A percentile compares a stretch with the other conserved stretches of the same genome.
These are phyloP conservation scores for Diplodia seriata DNA, from an alignment of 2,329 filamentous ascomycete species.

Conservation along the genomic window DNA sequence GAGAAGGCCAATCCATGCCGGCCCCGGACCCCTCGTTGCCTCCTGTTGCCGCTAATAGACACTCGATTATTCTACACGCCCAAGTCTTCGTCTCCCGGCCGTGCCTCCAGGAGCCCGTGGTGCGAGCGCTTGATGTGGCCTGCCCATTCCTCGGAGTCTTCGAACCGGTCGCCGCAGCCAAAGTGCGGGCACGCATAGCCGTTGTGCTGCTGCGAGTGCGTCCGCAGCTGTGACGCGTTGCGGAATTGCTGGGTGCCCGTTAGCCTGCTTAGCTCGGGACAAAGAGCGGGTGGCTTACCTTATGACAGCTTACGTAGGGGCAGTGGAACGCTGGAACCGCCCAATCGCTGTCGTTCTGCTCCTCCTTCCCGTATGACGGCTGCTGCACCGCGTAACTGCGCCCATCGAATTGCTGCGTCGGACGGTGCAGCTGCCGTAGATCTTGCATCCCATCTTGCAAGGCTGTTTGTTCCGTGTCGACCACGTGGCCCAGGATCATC, in stretches of 20 bases:
- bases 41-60: neutral
- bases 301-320: constrained; percentile 38
- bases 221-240: constrained; percentile 34
- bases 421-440: too few relatives aligned
- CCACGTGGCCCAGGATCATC: constrained; percentile 40
- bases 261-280: constrained; percentile 5
- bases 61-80: constrained; percentile 21
- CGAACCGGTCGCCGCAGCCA: constrained; percentile 37
- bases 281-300: constrained; percentile 33
- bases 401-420: neutral
- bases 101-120: constrained; percentile 38
- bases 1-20: constrained; percentile 1
- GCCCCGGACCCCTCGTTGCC: too few relatives aligned
- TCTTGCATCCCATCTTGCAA: too few relatives aligned
- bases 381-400: constrained; percentile 8
- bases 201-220: constrained; percentile 33
- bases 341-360: neutral
- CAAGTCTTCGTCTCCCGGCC: constrained; percentile 17
- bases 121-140: constrained; percentile 38
- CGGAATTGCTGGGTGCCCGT: constrained; percentile 36
- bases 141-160: constrained; percentile 37
- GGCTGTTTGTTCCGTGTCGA: constrained; percentile 6
- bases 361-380: neutral
- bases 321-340: constrained; percentile 37
- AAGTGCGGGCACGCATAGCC: constrained; percentile 37